phyloP scores from a whole-genome alignment of 1,284 basidiomycete genomes.

The Apiotrichum laibachii region DNA sequence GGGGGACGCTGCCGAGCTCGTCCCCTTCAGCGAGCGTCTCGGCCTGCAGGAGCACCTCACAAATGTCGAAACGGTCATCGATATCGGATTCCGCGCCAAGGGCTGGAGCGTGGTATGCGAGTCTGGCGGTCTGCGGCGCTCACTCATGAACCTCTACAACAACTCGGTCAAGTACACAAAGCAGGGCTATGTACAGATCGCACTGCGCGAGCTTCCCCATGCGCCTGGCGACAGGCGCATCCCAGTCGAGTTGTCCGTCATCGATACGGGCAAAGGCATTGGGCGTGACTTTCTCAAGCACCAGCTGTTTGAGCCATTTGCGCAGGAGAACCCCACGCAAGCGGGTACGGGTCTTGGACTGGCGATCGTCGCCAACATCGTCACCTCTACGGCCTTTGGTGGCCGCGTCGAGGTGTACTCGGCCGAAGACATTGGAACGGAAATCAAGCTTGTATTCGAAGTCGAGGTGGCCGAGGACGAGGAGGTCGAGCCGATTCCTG shows the following conservation, averaged over 20 bases:
- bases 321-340: conserved; percentile 66
- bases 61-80: conserved; percentile 71
- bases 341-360: conserved; percentile 95
- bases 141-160: conserved; percentile 92
- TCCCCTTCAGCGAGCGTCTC: too few species aligned
- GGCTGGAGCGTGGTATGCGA: conserved; percentile 88
- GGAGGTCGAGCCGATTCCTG: neutral
- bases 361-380: conserved; percentile 85
- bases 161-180: conserved; percentile 92
- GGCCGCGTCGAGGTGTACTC: conserved; percentile 64
- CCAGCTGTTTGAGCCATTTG: conserved; percentile 94
- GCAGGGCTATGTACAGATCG: conserved; percentile 83
- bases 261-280: conserved; percentile 90
- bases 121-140: conserved; percentile 83
- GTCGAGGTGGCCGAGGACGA: conserved; percentile 56
- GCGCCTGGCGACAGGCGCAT: conserved; percentile 60
- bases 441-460: conserved; percentile 82
- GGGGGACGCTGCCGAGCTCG: conserved; percentile 8
- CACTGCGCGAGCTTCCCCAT: conserved; percentile 68
- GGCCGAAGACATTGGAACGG: conserved; percentile 82
- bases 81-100: conserved; percentile 61
- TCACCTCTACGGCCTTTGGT: conserved; percentile 76
- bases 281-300: conserved; percentile 86
- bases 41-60: conserved; percentile 29
- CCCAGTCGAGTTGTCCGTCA: conserved; percentile 78